Evolutionary conservation across 805 yeast genomes (phyloP).

Genomic region (Candida pseudoglaebosa): DNA sequence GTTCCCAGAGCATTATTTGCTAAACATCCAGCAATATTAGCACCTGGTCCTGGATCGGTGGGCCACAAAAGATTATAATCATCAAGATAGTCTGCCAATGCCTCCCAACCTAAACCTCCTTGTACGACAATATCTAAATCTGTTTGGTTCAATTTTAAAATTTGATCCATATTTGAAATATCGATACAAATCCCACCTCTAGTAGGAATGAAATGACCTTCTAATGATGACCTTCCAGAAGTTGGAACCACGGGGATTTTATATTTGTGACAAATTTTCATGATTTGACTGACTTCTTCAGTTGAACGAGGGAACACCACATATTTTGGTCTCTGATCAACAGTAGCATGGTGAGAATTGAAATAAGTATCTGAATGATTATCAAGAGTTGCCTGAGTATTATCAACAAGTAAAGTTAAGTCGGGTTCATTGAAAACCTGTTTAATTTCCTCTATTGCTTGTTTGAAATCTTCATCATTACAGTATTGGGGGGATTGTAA

Average conservation of each 20-base stretch:
- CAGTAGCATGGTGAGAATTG: constrained; percentile 30
- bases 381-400: constrained; percentile 19
- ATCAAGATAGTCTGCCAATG: constrained; percentile 41
- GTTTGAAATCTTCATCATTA: constrained; percentile 13
- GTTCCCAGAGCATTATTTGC: constrained; percentile 80
- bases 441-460: constrained; percentile 22
- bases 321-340: constrained; percentile 28
- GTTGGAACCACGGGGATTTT: constrained; percentile 71
- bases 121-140: constrained; percentile 74
- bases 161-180: constrained; percentile 53
- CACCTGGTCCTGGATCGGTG: constrained; percentile 78
- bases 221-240: constrained; percentile 76
- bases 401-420: constrained; percentile 18
- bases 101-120: constrained; percentile 81
- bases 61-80: constrained; percentile 55
- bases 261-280: constrained; percentile 59
- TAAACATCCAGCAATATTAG: constrained; percentile 74
- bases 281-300: constrained; percentile 59
- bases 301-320: constrained; percentile 63
- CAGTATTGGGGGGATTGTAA: constrained; percentile 22
- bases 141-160: constrained; percentile 51
- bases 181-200: constrained; percentile 62
- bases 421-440: constrained; percentile 13
- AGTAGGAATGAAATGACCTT: constrained; percentile 76
- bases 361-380: constrained; percentile 32